These are phyloP conservation scores for Termitomyces sp. DNA, from an alignment of 768 basidiomycete genomes.

Conservation along the genomic window DNA sequence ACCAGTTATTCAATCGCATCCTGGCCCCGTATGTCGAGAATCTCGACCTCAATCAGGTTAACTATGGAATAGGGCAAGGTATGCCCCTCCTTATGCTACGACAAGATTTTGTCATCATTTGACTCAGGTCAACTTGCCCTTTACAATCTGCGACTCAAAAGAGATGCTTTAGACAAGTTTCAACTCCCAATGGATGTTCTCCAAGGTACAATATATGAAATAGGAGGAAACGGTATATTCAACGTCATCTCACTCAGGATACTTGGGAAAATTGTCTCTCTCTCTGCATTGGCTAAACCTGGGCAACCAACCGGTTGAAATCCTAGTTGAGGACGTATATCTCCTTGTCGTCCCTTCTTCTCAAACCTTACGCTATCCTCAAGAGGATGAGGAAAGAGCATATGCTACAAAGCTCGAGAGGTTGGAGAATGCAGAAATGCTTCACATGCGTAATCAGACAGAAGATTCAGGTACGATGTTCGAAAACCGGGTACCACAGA, in stretches of 20 bases:
- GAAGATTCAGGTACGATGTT: slow-evolving; percentile 44
- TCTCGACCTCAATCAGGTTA: slow-evolving; percentile 90
- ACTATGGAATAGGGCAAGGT: slow-evolving; percentile 90
- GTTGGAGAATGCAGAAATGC: slow-evolving; percentile 81
- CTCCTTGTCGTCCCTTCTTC: slow-evolving; percentile 85
- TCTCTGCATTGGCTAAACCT: slow-evolving; percentile 89
- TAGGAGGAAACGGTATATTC: neutral
- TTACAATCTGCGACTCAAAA: slow-evolving; percentile 83
- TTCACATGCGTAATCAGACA: slow-evolving; percentile 62
- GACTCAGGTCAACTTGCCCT: slow-evolving; percentile 70
- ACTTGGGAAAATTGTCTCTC: slow-evolving; percentile 82
- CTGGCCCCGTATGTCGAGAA: slow-evolving; percentile 96
- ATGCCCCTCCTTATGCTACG: slow-evolving; percentile 6
- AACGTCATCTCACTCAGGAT: slow-evolving; percentile 42
- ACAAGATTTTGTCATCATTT: neutral
- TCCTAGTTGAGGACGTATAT: slow-evolving; percentile 91
- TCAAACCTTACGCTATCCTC: slow-evolving; percentile 63
- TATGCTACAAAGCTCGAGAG: slow-evolving; percentile 89
- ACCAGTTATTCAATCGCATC: slow-evolving; percentile 79
- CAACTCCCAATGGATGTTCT: slow-evolving; percentile 92
- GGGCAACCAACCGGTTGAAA: slow-evolving; percentile 85
- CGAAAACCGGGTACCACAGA: neutral
- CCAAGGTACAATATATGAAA: slow-evolving; percentile 58
- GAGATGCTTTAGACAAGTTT: slow-evolving; percentile 92
- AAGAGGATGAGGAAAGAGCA: slow-evolving; percentile 79